A percentile compares a stretch with the other conserved stretches of the same genome.
Conservation (phyloP, 495 filamentous ascomycete genomes). For the Evernia prunastri region DNA sequence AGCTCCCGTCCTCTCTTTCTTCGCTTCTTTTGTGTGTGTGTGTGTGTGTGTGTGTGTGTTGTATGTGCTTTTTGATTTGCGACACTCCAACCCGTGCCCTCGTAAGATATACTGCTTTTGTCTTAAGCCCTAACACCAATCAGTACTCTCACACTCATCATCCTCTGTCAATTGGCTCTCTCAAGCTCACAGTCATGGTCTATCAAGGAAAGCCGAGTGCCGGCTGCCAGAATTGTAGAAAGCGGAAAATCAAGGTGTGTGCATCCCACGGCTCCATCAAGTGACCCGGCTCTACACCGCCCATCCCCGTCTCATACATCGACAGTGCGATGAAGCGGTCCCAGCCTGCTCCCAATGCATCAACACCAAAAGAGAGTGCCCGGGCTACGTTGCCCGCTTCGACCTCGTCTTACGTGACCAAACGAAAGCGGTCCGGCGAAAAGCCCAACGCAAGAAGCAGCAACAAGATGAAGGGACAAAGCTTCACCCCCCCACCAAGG, state of each 20-base stretch:
- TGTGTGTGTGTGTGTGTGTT: too few species aligned
- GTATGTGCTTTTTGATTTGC: too few species aligned
- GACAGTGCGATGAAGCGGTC: constrained; percentile 46
- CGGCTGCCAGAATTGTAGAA: constrained; percentile 60
- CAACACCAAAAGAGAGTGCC: constrained; percentile 43
- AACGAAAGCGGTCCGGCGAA: constrained; percentile 52
- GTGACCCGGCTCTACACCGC: neutral
- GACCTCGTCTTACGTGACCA: constrained; percentile 63
- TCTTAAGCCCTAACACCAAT: neutral
- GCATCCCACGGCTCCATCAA: neutral
- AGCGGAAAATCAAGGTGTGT: constrained; percentile 53
- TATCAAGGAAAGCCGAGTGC: constrained; percentile 66
- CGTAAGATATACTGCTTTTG: constrained; percentile 3
- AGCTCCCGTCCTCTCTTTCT: neutral
- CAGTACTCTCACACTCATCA: neutral
- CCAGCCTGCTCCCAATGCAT: constrained; percentile 45
- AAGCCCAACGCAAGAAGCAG: constrained; percentile 30
- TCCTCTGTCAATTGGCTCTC: neutral
- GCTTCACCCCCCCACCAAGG: constrained; percentile 25
- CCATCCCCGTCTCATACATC: constrained; percentile 8
- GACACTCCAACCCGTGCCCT: neutral
- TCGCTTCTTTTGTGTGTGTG: neutral
- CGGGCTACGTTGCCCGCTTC: constrained; percentile 62
- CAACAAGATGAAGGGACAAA: constrained; percentile 24
- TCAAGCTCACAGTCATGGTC: constrained; percentile 44